These are phyloP conservation scores for Triangularia verruculosa DNA, from an alignment of 2,329 filamentous ascomycete genomes.

Conservation along the genomic window DNA sequence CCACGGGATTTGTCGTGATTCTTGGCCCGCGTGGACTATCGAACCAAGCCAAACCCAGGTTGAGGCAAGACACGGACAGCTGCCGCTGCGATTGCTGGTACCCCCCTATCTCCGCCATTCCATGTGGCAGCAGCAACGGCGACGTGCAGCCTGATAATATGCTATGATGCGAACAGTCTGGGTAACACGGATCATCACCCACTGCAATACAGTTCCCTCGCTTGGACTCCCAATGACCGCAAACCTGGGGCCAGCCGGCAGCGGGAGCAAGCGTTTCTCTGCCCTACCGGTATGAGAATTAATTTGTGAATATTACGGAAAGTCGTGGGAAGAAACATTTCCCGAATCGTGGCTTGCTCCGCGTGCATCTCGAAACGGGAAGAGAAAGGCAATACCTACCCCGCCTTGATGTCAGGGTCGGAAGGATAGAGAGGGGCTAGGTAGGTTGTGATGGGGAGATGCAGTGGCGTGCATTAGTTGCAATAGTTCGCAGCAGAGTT, in stretches of 20 bases:
- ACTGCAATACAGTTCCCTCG: background rate
- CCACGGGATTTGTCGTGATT: slow-evolving; percentile 1
- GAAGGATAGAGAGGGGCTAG: background rate
- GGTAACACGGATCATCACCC: background rate
- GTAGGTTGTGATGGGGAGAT: background rate
- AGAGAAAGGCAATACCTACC: background rate
- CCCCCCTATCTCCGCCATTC: background rate
- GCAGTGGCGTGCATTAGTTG: background rate
- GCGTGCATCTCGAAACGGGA: background rate
- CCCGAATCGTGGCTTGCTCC: slow-evolving; percentile 9
- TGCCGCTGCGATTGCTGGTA: background rate
- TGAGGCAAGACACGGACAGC: background rate
- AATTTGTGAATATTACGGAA: slow-evolving; percentile 1
- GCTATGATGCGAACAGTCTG: background rate
- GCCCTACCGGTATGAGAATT: slow-evolving; percentile 8
- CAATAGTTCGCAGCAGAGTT: background rate
- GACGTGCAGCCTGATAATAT: background rate
- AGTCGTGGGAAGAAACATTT: background rate
- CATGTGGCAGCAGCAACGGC: background rate
- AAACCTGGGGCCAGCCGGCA: background rate
- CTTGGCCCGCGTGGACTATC: background rate
- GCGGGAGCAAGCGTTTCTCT: background rate
- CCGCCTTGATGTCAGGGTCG: background rate
- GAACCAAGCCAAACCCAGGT: background rate
- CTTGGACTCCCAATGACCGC: background rate